Evolutionary conservation across 2,329 filamentous ascomycete species (phyloP).

Genomic region (Fusarium bulbicola): DNA sequence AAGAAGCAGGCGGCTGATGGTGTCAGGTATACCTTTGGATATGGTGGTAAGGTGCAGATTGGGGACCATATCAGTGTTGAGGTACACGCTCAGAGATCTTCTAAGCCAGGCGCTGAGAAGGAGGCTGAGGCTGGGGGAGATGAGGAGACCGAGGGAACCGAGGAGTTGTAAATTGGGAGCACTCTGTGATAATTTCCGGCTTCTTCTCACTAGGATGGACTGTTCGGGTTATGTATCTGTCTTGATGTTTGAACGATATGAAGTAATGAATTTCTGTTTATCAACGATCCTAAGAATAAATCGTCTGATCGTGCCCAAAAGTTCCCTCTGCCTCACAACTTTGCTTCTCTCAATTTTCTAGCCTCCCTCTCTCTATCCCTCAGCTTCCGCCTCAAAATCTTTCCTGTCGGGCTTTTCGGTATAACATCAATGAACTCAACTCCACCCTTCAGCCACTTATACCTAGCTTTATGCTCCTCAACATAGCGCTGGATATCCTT

Average conservation of each 20-base stretch:
- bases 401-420: slow-evolving; percentile 77
- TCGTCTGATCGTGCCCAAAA: not conserved
- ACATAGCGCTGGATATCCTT: slow-evolving; percentile 67
- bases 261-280: not conserved
- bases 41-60: not conserved
- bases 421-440: slow-evolving; percentile 72
- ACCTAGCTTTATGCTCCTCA: slow-evolving; percentile 70
- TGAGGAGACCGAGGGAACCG: not conserved
- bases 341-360: not conserved
- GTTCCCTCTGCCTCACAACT: not conserved
- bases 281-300: fast-evolving
- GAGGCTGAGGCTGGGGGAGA: not conserved
- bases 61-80: not conserved
- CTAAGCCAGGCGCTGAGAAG: not conserved
- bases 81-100: not conserved
- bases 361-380: not conserved
- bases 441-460: slow-evolving; percentile 72
- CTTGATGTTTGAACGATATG: not conserved
- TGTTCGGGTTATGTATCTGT: not conserved
- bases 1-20: not conserved
- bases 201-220: fast-evolving
- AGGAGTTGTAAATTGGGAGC: not conserved
- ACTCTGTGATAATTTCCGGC: fast-evolving
- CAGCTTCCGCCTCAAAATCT: slow-evolving; percentile 58
- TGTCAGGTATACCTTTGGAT: not conserved